Base-by-base conservation (phyloP, 1,139 yeast genomes). In the Hansenula lynferdii region DNA sequence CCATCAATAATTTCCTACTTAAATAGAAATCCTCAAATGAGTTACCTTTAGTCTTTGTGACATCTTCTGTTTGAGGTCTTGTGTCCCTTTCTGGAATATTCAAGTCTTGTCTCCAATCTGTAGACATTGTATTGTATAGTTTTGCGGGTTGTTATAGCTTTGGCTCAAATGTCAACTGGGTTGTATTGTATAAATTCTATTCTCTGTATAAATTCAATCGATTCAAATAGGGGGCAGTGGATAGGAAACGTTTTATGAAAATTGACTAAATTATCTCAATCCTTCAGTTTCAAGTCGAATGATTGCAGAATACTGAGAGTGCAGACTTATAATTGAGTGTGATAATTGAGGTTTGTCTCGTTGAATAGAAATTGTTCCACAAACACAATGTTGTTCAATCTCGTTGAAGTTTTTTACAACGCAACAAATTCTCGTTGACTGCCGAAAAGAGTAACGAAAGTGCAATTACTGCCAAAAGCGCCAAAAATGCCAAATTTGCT, bases 21-120 rank as follows among this genome's bases (percentile, higher is more conserved):
- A 92, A 77, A 54, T 81, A 82, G 64, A 89, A 87, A 56, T 90
- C 96, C 65, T 94, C 98, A 60, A 94, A 92, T 14, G 87, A 73
- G 54, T 81, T 83, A 40, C 97, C 97, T 57, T 86, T 85, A 32
- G 96, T 89, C 53, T 79, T 86, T 42, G 89, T 75, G 40, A 92
- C 97, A 75, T 92, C 99, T 49, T 89, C 97, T 3, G 98, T 92
- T 62, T 90, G 97, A 29, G 95, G 95, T 61, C 98, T 80, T 20
- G 82, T 73, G 62, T 92, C 98, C 67, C 77, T 86, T 44, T 69
- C 72, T 14, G 97, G 97, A 39, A 87, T 63, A 57, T 80, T 84
- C 51, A 92, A 72, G 43, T 73, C 65, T 31, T 70, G 58, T 67
- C 86, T 89, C 97, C 97, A 89, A 56, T 49, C 57, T 21, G 48